Conservation (phyloP, 2,329 filamentous ascomycete genomes). For the Verticillium dahliae region DNA sequence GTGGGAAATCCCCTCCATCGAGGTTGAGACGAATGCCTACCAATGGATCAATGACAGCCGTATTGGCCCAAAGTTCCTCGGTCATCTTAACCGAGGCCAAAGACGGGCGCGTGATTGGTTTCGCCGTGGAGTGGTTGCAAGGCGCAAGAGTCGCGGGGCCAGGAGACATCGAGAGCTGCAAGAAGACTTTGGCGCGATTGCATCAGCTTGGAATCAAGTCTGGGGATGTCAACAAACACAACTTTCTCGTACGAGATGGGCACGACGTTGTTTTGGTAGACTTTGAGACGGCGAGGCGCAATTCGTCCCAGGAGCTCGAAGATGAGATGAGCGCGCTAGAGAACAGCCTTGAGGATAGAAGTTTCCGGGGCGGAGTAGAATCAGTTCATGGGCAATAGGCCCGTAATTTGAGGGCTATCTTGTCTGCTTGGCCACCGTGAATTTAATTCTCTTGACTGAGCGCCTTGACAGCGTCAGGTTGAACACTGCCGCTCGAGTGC, state of each 20-base stretch:
- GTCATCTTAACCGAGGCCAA: conserved; percentile 20
- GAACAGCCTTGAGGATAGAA: conserved; percentile 8
- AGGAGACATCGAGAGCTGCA: conserved; percentile 20
- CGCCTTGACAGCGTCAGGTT: no score
- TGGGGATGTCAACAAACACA: conserved; percentile 27
- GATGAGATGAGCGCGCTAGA: conserved; percentile 16
- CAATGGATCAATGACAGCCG: conserved; percentile 16
- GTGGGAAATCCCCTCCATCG: conserved; percentile 17
- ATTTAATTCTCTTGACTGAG: no score
- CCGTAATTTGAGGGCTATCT: neutral
- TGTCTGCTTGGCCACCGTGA: no score
- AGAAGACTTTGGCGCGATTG: conserved; percentile 6
- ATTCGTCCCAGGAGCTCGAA: conserved; percentile 13
- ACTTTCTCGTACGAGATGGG: conserved; percentile 21
- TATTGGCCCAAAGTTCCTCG: conserved; percentile 19
- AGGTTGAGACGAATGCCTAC: conserved; percentile 19
- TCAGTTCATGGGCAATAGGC: neutral
- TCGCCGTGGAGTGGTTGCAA: conserved; percentile 15
- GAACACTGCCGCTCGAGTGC: no score
- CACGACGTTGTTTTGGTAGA: conserved; percentile 21
- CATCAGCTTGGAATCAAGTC: conserved; percentile 24
- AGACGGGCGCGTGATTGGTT: conserved; percentile 19
- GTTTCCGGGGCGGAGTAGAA: conserved; percentile 5
- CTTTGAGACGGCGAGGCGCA: conserved; percentile 22
- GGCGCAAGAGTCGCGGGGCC: conserved; percentile 18